These are phyloP conservation scores for Solanum medicagineum DNA, from an alignment of 257 asterid genomes.

Conservation along the genomic window DNA sequence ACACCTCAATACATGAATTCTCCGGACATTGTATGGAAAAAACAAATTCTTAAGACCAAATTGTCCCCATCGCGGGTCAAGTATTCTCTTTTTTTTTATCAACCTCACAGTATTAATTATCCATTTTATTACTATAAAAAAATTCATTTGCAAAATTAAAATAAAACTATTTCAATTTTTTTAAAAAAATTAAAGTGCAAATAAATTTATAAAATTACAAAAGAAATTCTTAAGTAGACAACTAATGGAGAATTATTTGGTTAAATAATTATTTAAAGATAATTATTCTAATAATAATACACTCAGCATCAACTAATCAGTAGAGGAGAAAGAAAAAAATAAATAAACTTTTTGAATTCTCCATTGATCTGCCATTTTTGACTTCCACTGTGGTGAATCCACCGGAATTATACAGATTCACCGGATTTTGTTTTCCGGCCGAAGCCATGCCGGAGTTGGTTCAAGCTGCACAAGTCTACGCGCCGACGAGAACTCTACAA, in stretches of 20 bases:
- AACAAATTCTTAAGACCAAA: background rate
- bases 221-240: too few species aligned
- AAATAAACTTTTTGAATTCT: background rate
- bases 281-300: background rate
- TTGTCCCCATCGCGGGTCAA: background rate
- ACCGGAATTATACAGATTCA: background rate
- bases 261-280: background rate
- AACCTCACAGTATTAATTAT: background rate
- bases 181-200: background rate
- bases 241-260: background rate
- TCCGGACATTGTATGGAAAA: too few species aligned
- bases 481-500: conserved; percentile 60
- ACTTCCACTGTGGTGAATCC: background rate
- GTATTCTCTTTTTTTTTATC: background rate
- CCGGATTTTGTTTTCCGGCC: background rate
- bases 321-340: too few species aligned
- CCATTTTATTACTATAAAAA: too few species aligned
- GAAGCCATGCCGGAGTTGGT: conserved; percentile 65
- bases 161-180: background rate
- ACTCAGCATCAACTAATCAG: background rate
- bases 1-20: background rate
- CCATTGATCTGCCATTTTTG: background rate
- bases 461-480: conserved; percentile 57
- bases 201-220: background rate
- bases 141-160: too few species aligned